Base-by-base conservation (phyloP, 495 filamentous ascomycete genomes). In the Usnea hakonensis region DNA sequence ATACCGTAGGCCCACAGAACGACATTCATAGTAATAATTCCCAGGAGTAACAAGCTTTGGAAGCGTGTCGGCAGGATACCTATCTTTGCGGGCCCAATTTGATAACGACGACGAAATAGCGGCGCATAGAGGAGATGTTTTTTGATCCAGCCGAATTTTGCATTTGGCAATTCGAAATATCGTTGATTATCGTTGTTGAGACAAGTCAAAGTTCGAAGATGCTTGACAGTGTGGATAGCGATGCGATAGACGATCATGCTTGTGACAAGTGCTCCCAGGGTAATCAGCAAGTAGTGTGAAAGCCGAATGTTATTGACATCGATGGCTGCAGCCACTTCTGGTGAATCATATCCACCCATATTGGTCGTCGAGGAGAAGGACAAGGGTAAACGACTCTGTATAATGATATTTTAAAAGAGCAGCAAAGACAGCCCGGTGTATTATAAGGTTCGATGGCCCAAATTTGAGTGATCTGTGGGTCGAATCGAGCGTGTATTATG, bases 11-110 rank as follows among this genome's bases (percentile, higher is more conserved):
- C 83, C 69, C 89, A 90, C 59, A 93, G 88, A 3, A 81, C 79
- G 36, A 96, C 75, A 68, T 97, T 97, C 74, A 84, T 87, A 37
- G 78, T 79, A 32, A 95, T 74, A 69, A 96, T 91, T 16, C 79
- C 77, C 26, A 80, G 67, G 5, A 98, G 76, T 53, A 95, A 77
- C 40, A 94, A 67, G 8, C 80, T 79, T 69, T 98, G 91, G 55
- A 96, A 84, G 13, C 94, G 85, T 46, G 86, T 90, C 5, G 94
- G 94, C 4, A 97, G 76, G 1, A 86, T 91, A 36, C 94, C 94
- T 68, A 96, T 81, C 71, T 90, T 91, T 66, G 94, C 69, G 44
- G 87, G 88, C 17, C 82, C 77, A 7, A 97, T 74, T 75, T 94
- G 95, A 76, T 97, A 93, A 33, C 93, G 85, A 64, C 81, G 87